Evolutionary conservation across 768 basidiomycete species (phyloP).

Genomic region (Suillus lakei): DNA sequence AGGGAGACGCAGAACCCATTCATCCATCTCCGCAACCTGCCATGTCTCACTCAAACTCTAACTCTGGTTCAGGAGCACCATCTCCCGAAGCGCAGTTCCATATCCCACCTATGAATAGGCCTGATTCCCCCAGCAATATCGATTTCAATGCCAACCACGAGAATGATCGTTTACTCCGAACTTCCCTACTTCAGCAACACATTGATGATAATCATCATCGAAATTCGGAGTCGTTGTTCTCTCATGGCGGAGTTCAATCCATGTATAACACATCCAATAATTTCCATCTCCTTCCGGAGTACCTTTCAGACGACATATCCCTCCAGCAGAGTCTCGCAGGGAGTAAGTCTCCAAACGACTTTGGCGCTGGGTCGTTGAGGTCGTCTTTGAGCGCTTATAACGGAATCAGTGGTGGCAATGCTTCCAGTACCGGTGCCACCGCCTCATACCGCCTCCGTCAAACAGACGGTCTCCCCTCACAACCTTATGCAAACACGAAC

Average conservation of each 20-base stretch:
- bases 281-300: constrained; percentile 38
- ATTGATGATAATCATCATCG: constrained; percentile 37
- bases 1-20: constrained; percentile 79
- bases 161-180: constrained; percentile 33
- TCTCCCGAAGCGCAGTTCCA: constrained; percentile 64
- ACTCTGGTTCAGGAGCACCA: constrained; percentile 52
- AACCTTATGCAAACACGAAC: constrained; percentile 28
- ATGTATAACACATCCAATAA: constrained; percentile 48
- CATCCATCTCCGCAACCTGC: constrained; percentile 41
- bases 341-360: constrained; percentile 37
- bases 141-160: constrained; percentile 39
- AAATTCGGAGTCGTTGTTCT: constrained; percentile 34
- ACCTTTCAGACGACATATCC: constrained; percentile 36
- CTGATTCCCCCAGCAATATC: constrained; percentile 55
- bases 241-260: constrained; percentile 38
- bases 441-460: constrained; percentile 43
- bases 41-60: constrained; percentile 53
- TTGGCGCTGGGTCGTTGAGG: constrained; percentile 39
- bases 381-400: constrained; percentile 41
- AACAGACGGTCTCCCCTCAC: constrained; percentile 33
- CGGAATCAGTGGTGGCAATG: constrained; percentile 29
- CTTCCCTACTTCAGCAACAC: constrained; percentile 30
- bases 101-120: constrained; percentile 49
- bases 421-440: constrained; percentile 27
- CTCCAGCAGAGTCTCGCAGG: constrained; percentile 37